A percentile compares a stretch with the other conserved stretches of the same genome.
Evolutionary conservation across 1,284 basidiomycete genomes (phyloP).

Genomic region (Puccinia hordei): DNA sequence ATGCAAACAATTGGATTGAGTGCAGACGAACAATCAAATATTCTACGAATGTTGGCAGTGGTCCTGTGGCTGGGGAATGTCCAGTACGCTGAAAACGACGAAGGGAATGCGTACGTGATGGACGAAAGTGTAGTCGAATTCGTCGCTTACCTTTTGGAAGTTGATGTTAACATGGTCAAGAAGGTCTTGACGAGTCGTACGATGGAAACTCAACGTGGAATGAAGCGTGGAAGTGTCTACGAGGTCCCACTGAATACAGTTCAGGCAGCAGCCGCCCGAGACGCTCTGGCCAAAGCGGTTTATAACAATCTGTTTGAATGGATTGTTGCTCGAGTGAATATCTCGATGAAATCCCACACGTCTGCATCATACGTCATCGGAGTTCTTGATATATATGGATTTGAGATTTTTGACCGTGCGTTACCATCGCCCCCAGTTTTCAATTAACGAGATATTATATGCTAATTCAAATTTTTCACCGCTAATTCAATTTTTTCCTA

Average conservation of each 20-base stretch:
- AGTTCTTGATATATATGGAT: constrained; percentile 89
- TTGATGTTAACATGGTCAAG: constrained; percentile 74
- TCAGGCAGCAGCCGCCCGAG: constrained; percentile 83
- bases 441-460: neutral
- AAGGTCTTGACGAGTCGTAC: constrained; percentile 83
- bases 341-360: constrained; percentile 86
- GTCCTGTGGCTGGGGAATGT: constrained; percentile 97
- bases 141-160: constrained; percentile 90
- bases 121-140: constrained; percentile 94
- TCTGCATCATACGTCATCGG: constrained; percentile 84
- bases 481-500: constrained; percentile 52
- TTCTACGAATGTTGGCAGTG: constrained; percentile 87
- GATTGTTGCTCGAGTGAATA: constrained; percentile 95
- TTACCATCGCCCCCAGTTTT: constrained; percentile 8
- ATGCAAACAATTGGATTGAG: constrained; percentile 90
- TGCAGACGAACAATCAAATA: constrained; percentile 82
- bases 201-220: constrained; percentile 83
- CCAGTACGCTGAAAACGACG: constrained; percentile 81
- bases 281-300: constrained; percentile 92
- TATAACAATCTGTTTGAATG: constrained; percentile 99
- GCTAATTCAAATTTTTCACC: neutral
- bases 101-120: constrained; percentile 78
- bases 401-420: constrained; percentile 55
- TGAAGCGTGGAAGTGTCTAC: constrained; percentile 81
- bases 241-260: constrained; percentile 93